These are phyloP conservation scores for Closterium sp. DNA, from an alignment of 139 green algal genomes.

Conservation along the genomic window DNA sequence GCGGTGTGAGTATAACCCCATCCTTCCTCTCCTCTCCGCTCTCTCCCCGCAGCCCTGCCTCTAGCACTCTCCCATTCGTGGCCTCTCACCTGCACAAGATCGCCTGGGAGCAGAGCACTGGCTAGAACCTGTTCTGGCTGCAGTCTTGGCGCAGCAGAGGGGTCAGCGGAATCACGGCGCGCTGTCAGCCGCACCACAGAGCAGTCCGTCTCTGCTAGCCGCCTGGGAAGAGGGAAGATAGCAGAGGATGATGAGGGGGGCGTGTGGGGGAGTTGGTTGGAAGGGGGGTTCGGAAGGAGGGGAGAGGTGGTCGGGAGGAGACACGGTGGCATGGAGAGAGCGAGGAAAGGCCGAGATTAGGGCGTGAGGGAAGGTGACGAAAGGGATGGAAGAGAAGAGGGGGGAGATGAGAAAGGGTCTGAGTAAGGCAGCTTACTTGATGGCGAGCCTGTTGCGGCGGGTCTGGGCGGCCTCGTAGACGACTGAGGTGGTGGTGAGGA, in stretches of 20 bases:
- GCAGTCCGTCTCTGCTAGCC: slow-evolving; percentile 12
- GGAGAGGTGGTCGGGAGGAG: neutral
- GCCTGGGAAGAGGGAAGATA: neutral
- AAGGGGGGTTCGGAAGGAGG: too few relatives aligned
- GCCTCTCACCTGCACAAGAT: neutral
- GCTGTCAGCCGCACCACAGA: neutral
- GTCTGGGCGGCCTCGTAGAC: slow-evolving; percentile 13
- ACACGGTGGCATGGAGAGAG: neutral
- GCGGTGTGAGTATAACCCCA: neutral
- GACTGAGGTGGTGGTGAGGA: slow-evolving; percentile 14
- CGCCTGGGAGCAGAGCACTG: slow-evolving; percentile 8
- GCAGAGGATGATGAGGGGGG: neutral
- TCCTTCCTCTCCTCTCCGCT: neutral
- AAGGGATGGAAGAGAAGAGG: neutral
- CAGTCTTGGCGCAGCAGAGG: neutral
- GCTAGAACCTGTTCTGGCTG: slow-evolving; percentile 6
- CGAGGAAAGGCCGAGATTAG: neutral
- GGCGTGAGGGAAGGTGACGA: neutral
- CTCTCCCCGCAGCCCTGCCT: neutral
- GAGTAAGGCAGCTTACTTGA: neutral
- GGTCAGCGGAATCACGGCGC: neutral
- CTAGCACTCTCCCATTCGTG: neutral
- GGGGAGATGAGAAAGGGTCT: neutral
- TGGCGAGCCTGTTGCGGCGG: slow-evolving; percentile 3
- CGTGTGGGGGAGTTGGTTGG: too few relatives aligned